Evolutionary conservation across 139 green algal species (phyloP).

Genomic region (Dunaliella sp.): DNA sequence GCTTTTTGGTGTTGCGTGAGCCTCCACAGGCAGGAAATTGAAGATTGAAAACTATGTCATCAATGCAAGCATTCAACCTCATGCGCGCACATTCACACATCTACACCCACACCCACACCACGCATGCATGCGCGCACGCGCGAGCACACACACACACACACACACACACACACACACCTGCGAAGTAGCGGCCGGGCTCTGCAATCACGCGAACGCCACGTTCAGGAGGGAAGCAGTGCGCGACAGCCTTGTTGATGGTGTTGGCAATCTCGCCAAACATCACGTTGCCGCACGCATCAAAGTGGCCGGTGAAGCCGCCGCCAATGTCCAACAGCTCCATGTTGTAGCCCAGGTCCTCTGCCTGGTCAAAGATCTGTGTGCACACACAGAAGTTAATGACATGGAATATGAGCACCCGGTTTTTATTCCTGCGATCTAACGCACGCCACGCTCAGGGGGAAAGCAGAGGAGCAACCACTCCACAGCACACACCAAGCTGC

Average conservation of each 20-base stretch:
- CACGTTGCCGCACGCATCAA: slow-evolving; percentile 62
- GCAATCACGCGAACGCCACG: slow-evolving; percentile 82
- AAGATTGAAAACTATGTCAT: too few species aligned
- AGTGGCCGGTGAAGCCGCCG: slow-evolving; percentile 86
- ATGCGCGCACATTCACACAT: too few species aligned
- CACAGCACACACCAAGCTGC: too few species aligned
- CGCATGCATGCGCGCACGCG: background rate
- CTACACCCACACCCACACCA: background rate
- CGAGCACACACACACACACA: background rate
- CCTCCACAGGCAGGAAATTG: too few species aligned
- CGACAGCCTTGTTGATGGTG: slow-evolving; percentile 85
- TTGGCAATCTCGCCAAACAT: slow-evolving; percentile 72
- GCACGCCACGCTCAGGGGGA: too few species aligned
- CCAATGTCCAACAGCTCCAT: slow-evolving; percentile 96
- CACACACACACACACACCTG: background rate
- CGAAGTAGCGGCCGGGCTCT: slow-evolving; percentile 96
- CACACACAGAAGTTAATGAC: background rate
- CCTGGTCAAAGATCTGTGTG: slow-evolving; percentile 77
- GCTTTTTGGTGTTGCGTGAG: too few species aligned
- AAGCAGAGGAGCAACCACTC: too few species aligned
- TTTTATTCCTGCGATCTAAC: too few species aligned
- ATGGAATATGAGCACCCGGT: too few species aligned
- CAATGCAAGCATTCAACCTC: too few species aligned
- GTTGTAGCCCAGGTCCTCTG: slow-evolving; percentile 63
- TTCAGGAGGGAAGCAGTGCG: slow-evolving; percentile 77